A percentile compares a stretch with the other conserved stretches of the same genome.
Conservation (phyloP, 1,139 yeast species). For the Yamadazyma friedrichii region DNA sequence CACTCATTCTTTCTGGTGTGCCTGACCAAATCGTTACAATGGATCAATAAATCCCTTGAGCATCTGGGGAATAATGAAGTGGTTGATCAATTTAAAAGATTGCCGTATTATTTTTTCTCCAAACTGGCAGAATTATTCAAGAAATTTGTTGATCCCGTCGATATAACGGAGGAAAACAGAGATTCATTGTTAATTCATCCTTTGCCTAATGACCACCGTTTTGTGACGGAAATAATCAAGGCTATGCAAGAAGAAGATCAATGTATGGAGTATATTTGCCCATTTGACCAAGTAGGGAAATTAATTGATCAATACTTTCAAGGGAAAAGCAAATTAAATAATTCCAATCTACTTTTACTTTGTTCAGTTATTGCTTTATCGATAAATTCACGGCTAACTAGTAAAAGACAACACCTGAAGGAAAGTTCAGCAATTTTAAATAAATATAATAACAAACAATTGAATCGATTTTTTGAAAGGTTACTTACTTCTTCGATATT, state of each 20-base stretch:
- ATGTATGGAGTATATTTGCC: conserved; percentile 15
- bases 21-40: conserved; percentile 33
- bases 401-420: neutral
- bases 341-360: conserved; percentile 11
- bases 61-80: conserved; percentile 19
- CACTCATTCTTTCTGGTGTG: conserved; percentile 40
- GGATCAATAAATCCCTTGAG: conserved; percentile 30
- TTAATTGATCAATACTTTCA: conserved; percentile 24
- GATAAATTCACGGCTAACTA: conserved; percentile 7
- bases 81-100: conserved; percentile 28
- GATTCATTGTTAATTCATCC: conserved; percentile 25
- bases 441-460: conserved; percentile 10
- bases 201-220: conserved; percentile 25
- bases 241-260: conserved; percentile 14
- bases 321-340: conserved; percentile 6
- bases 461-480: conserved; percentile 20
- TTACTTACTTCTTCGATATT: conserved; percentile 36
- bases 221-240: conserved; percentile 24
- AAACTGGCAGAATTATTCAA: conserved; percentile 20
- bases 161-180: conserved; percentile 21
- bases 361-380: conserved; percentile 8
- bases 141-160: conserved; percentile 37
- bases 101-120: conserved; percentile 28
- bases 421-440: neutral
- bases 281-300: conserved; percentile 16